These are phyloP conservation scores for Farysia itapuensis DNA, from an alignment of 1,284 basidiomycete species.

Conservation along the genomic window DNA sequence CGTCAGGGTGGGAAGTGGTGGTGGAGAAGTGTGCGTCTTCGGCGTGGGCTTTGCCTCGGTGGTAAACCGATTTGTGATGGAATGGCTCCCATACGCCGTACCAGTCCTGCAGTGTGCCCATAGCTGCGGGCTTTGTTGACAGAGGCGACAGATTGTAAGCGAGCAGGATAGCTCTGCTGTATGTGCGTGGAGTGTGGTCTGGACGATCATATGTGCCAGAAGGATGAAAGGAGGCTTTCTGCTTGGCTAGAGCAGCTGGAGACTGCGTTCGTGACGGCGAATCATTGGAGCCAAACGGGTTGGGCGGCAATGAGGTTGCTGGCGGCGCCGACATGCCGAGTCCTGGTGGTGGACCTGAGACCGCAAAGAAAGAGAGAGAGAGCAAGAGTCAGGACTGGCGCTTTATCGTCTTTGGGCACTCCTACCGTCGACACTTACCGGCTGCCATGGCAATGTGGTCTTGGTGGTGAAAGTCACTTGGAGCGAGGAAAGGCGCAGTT, in stretches of 20 bases:
- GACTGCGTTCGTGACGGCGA: not conserved
- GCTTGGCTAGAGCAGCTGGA: slow-evolving; percentile 1
- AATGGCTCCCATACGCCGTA: slow-evolving; percentile 66
- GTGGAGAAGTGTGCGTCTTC: no score
- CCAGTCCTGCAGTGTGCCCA: slow-evolving; percentile 81
- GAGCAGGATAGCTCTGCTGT: slow-evolving; percentile 62
- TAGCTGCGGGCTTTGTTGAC: slow-evolving; percentile 70
- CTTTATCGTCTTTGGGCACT: no score
- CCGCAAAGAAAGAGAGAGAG: no score
- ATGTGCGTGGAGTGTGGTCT: slow-evolving; percentile 25
- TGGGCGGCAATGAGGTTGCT: slow-evolving; percentile 31
- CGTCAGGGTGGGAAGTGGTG: slow-evolving; percentile 2
- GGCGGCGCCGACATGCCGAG: slow-evolving; percentile 32
- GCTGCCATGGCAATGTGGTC: no score
- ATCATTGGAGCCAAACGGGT: slow-evolving; percentile 27
- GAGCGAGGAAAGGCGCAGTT: no score
- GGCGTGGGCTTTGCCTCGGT: slow-evolving; percentile 63
- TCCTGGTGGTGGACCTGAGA: slow-evolving; percentile 32
- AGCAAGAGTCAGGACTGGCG: no score
- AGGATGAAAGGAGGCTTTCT: slow-evolving; percentile 9
- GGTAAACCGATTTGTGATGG: slow-evolving; percentile 61
- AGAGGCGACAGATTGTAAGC: slow-evolving; percentile 74
- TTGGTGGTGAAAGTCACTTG: no score
- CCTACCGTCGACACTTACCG: no score
- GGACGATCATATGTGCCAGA: slow-evolving; percentile 13